Conservation (phyloP, 768 basidiomycete species). For the Lactarius deliciosus region DNA sequence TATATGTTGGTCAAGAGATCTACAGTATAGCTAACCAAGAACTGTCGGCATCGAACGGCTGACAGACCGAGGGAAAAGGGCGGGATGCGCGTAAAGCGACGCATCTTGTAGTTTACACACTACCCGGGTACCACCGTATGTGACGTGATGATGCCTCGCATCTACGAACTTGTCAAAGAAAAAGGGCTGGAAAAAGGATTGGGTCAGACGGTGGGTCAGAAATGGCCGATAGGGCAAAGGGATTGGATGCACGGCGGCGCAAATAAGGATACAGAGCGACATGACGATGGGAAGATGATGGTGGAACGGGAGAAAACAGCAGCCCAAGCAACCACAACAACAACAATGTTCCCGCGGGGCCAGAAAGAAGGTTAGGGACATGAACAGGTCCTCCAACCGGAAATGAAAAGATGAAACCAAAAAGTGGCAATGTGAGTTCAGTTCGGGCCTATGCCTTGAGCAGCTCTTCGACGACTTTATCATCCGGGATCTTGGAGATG, state of each 20-base stretch:
- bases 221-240: constrained; percentile 5
- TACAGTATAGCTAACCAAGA: not conserved
- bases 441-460: constrained; percentile 49
- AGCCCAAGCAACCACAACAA: constrained; percentile 9
- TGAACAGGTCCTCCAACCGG: constrained; percentile 9
- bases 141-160: constrained; percentile 3
- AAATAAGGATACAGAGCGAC: constrained; percentile 27
- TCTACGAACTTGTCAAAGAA: not conserved
- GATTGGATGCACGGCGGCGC: constrained; percentile 19
- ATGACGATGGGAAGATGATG: constrained; percentile 17
- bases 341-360: constrained; percentile 7
- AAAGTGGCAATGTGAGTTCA: not conserved
- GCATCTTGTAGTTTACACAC: not conserved
- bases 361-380: not conserved
- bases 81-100: not conserved
- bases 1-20: constrained; percentile 1
- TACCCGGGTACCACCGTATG: not conserved
- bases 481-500: constrained; percentile 75
- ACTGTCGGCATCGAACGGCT: too few relatives aligned
- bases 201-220: constrained; percentile 4
- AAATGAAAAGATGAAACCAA: not conserved
- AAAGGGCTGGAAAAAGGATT: not conserved
- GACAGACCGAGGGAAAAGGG: not conserved
- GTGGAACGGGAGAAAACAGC: constrained; percentile 18
- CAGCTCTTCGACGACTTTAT: constrained; percentile 83